A percentile compares a stretch with the other conserved stretches of the same genome.
phyloP scores from a whole-genome alignment of 768 basidiomycete genomes.

The Calocera cornea region DNA sequence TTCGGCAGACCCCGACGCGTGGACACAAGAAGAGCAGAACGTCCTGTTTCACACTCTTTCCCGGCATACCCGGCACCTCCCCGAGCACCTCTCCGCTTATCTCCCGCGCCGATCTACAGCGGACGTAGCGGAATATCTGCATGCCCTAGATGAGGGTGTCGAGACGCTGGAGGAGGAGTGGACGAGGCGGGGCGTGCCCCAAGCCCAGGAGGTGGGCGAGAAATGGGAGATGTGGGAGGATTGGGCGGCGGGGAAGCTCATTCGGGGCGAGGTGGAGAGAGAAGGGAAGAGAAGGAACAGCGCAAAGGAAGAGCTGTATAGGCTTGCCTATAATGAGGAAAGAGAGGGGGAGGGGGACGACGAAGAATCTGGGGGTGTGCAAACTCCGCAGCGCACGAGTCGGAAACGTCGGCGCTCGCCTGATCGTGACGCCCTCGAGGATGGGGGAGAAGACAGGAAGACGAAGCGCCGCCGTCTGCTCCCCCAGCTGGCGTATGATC shows the following conservation, averaged over 20 bases:
- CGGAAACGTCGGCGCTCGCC: not conserved
- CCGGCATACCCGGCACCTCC: not conserved
- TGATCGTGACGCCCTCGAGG: not conserved
- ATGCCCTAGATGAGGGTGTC: not conserved
- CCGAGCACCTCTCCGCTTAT: not conserved
- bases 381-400: not conserved
- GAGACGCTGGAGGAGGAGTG: not conserved
- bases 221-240: not conserved
- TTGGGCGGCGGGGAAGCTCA: not conserved
- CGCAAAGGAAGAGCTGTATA: not conserved
- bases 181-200: not conserved
- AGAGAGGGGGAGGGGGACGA: not conserved
- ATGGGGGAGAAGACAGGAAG: not conserved
- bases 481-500: not conserved
- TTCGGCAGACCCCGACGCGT: not conserved
- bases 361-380: no score
- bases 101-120: not conserved
- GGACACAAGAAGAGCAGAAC: not conserved
- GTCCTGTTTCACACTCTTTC: not conserved
- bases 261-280: not conserved
- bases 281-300: not conserved
- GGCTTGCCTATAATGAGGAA: not conserved
- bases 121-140: not conserved
- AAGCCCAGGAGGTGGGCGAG: not conserved
- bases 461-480: not conserved